Evolutionary conservation across 768 basidiomycete genomes (phyloP), one percentile per base, ranked within the genome.

Genomic region (Podaxis sp.): DNA sequence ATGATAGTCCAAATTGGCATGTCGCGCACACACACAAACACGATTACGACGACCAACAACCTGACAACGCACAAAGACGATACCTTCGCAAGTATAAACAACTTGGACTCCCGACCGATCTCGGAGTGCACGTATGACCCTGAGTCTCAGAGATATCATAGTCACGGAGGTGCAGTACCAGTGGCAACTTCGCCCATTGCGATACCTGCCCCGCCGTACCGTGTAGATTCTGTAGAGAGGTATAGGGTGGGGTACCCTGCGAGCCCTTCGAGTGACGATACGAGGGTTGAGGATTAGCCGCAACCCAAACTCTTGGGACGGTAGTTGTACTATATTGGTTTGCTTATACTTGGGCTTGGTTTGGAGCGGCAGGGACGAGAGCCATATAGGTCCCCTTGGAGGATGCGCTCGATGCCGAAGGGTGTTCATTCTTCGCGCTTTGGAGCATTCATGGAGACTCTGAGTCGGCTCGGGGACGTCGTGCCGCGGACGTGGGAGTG

Each of bases 1-100:
- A 60, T 60, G 28, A 60, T 60, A 23, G 59, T 60, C 13, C 59
- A 60, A 46, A 53, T 53, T 1, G 59, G 59, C 44, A 42, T 53
- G 21, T 28, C 42, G 21, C 50, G 40, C 18, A 14, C n/a, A 14
- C 35, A 58, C 5, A 16, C 54, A 2, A 55, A 5, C 37, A 23
- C 47, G 36, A 18, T 14, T 18, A n/a, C 36, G 14, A 36, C 56
- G 16, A 57, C 46, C 6, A 57, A 48, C 46, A 57, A 50, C 21
- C 14, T 57, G 6, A 50, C 56, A 23, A 50, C 56, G 5, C 16
- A 46, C 50, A 60, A 60, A 54, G 40, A 60, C 51, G 59, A 60
- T 25, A 50, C 57, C 5, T 35, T 28, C 16, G 40, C 50, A 13
- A 47, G 59, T 13, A 35, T 46, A 44, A 36, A n/a, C 18, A 54